These are phyloP conservation scores for Leccinum arenicola DNA, from an alignment of 768 basidiomycete genomes.

Conservation along the genomic window DNA sequence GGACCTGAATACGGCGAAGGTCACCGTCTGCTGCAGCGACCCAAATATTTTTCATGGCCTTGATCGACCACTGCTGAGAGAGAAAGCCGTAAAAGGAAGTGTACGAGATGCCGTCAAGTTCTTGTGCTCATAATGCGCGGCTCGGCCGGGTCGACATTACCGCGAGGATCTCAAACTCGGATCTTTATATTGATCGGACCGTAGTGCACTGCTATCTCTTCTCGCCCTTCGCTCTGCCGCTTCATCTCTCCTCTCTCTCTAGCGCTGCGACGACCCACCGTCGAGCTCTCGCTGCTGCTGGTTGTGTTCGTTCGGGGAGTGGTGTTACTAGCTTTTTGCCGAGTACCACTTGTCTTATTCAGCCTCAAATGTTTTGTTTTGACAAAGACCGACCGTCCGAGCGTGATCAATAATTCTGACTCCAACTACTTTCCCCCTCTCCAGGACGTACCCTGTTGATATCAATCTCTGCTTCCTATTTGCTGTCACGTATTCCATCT, in stretches of 20 bases:
- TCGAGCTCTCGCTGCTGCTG: too few species aligned
- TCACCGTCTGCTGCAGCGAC: conserved; percentile 92
- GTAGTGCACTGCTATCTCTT: background rate
- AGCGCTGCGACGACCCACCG: background rate
- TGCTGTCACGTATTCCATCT: conserved; percentile 17
- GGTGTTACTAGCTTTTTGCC: background rate
- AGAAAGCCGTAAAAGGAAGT: background rate
- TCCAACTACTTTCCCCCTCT: too few species aligned
- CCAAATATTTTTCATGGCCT: conserved; percentile 70
- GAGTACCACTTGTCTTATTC: conserved; percentile 18
- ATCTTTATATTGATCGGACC: conserved; percentile 29
- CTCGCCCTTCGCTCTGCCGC: background rate
- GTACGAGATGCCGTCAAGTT: background rate
- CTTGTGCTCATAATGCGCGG: background rate
- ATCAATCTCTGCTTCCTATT: conserved; percentile 7
- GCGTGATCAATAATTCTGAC: conserved; percentile 24
- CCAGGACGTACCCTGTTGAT: conserved; percentile 9
- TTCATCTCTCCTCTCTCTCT: background rate
- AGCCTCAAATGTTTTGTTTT: conserved; percentile 24
- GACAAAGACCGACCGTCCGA: conserved; percentile 6
- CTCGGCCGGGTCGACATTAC: background rate
- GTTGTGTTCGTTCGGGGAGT: background rate
- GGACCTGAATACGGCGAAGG: conserved; percentile 67
- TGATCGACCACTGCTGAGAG: background rate
- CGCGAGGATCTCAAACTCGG: conserved; percentile 24